Conservation (phyloP, 805 yeast genomes). For the Metschnikowia gelsemii region DNA sequence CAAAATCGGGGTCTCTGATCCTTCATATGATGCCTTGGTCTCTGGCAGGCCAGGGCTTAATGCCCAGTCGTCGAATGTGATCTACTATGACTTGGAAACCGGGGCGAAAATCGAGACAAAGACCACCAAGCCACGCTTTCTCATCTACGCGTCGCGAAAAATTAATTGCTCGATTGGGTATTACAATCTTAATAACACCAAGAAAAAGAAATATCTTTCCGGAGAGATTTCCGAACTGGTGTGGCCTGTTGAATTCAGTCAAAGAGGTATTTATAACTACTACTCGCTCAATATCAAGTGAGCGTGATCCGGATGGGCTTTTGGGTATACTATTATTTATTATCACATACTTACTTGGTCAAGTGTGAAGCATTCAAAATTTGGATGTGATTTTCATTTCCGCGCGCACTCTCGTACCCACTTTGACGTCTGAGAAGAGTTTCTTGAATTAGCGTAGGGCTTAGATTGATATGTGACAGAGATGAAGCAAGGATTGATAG, state of each 20-base stretch:
- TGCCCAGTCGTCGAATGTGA: constrained; percentile 35
- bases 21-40: constrained; percentile 31
- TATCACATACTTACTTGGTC: background rate
- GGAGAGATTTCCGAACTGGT: constrained; percentile 35
- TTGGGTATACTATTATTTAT: too few species aligned
- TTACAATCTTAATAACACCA: constrained; percentile 37
- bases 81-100: constrained; percentile 60
- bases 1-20: constrained; percentile 37
- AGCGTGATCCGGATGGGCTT: too few species aligned
- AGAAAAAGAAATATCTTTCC: constrained; percentile 31
- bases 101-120: constrained; percentile 58
- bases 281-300: constrained; percentile 49
- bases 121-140: constrained; percentile 46
- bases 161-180: constrained; percentile 56
- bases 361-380: too few species aligned
- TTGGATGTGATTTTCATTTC: too few species aligned
- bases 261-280: constrained; percentile 57
- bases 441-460: too few species aligned
- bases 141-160: constrained; percentile 53
- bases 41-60: constrained; percentile 14
- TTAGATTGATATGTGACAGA: too few species aligned
- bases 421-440: too few species aligned
- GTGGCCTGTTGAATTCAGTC: constrained; percentile 54
- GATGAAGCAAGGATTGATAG: too few species aligned
- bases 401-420: too few species aligned